Evolutionary conservation across 768 basidiomycete species (phyloP).

Genomic region (Trametes meyenii): DNA sequence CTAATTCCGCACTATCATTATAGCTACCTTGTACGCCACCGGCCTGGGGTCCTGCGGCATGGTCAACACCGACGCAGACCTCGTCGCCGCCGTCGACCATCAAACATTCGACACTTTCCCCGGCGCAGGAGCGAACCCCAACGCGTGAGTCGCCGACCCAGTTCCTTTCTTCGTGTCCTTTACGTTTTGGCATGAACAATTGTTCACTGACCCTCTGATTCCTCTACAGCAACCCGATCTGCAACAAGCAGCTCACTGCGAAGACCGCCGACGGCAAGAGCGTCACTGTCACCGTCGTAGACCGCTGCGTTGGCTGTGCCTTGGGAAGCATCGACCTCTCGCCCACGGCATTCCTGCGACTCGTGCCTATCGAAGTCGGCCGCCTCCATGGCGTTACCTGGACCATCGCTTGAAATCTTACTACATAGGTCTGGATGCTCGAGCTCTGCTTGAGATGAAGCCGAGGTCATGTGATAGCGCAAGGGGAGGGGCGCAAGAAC

Average conservation of each 20-base stretch:
- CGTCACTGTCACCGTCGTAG: slow-evolving; percentile 34
- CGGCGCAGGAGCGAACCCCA: slow-evolving; percentile 24
- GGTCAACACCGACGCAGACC: slow-evolving; percentile 33
- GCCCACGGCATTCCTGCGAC: slow-evolving; percentile 33
- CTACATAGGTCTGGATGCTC: neutral
- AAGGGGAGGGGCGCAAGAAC: neutral
- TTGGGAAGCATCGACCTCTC: slow-evolving; percentile 31
- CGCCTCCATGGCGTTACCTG: slow-evolving; percentile 32
- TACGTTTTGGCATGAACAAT: too few species aligned
- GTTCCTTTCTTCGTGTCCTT: neutral
- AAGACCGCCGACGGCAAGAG: slow-evolving; percentile 31
- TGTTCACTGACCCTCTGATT: too few species aligned
- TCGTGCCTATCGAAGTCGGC: slow-evolving; percentile 30
- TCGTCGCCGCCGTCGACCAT: slow-evolving; percentile 40
- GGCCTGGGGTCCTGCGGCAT: slow-evolving; percentile 48
- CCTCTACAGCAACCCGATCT: slow-evolving; percentile 39
- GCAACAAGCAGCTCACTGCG: slow-evolving; percentile 31
- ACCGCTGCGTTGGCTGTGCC: slow-evolving; percentile 37
- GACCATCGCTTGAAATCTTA: slow-evolving; percentile 25
- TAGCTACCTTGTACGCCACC: slow-evolving; percentile 35
- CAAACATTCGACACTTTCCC: slow-evolving; percentile 34
- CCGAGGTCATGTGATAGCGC: neutral
- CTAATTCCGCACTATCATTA: too few species aligned
- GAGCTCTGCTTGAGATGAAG: neutral
- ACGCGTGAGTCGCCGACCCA: slow-evolving; percentile 18